Base-by-base conservation (phyloP, 768 basidiomycete genomes). In the Auricularia cornea region DNA sequence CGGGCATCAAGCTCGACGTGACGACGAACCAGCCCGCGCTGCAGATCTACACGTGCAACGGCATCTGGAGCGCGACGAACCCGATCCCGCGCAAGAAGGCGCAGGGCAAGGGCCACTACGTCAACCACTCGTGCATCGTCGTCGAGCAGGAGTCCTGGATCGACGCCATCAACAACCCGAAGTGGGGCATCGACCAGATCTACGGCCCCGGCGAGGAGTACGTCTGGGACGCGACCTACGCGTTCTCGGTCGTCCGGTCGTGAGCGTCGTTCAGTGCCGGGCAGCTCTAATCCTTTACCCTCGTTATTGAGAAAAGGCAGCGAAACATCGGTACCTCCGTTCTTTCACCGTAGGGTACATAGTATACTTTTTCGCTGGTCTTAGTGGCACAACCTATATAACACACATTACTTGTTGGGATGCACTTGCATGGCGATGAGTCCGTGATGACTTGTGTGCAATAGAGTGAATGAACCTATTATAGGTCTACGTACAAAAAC, bases 161-260 rank as follows among this genome's bases (percentile, higher is more conserved):
- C 52, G 83, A 79, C 68, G 83, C 82, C 12, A 82, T 84, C 61
- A 82, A 84, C 64, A 81, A 78, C 3, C 83, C 83, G 0, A 78
- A 83, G 68, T 84, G 80, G 81, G 72, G 72, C 20, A 74, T 82
- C 2, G 77, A 84, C 69, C 81, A 83, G 66, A 82, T 84, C 56
- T 81, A 35, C 31, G 20, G 40, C 20, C 59, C 62, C 20, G 56
- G 62, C 11, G 40, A 71, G 61, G 74, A 79, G 41, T 83, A 73
- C 64, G 71, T 75, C 48, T 83, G 81, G 81, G 75, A 71, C 29
- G 72, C 82, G 31, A 78, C 77, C 38, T 81, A 82, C 66, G 78
- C 75, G 64, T 82, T 83, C 69, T 82, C 81, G 8, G 71, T 70
- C 11, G 65, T 70, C 14, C 23, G 67, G 4, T 68, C n/a, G 44